Evolutionary conservation across 148 eudicot genomes (phyloP).

Genomic region (Spergularia marina): DNA sequence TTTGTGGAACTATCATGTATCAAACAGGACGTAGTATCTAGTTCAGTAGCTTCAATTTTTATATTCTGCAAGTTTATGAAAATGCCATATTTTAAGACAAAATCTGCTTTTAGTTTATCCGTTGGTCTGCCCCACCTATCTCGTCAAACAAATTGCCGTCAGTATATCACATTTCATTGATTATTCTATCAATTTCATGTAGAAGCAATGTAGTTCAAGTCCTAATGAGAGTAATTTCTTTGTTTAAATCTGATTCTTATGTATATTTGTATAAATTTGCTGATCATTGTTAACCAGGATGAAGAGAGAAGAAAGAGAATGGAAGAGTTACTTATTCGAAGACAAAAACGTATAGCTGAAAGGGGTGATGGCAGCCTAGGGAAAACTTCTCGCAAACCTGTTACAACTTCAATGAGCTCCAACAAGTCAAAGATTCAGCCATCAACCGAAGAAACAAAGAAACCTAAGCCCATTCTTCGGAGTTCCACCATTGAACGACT

Average conservation of each 20-base stretch:
- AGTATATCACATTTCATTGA: background rate
- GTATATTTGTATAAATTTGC: background rate
- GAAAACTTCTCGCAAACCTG: conserved; percentile 31
- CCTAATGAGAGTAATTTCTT: background rate
- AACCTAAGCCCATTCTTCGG: conserved; percentile 50
- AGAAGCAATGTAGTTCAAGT: background rate
- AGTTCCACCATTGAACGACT: conserved; percentile 78
- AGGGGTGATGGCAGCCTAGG: conserved; percentile 40
- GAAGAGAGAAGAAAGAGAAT: conserved; percentile 67
- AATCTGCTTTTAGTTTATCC: too few relatives aligned
- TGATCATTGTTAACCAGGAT: conserved; percentile 40
- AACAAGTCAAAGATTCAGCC: conserved; percentile 37
- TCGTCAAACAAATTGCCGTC: background rate
- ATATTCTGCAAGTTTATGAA: background rate
- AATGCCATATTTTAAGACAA: background rate
- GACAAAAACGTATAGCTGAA: conserved; percentile 81
- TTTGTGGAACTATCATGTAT: background rate
- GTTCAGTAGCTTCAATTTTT: conserved; percentile 1
- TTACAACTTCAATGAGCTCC: conserved; percentile 19
- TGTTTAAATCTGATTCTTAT: background rate
- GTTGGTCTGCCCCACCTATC: too few relatives aligned
- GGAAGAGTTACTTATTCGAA: conserved; percentile 52
- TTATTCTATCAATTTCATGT: background rate
- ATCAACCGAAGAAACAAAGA: conserved; percentile 32
- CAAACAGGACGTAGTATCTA: background rate